A percentile compares a stretch with the other conserved stretches of the same genome.
Conservation (phyloP, 2,329 filamentous ascomycete genomes). For the Alternaria angustiovoidea region DNA sequence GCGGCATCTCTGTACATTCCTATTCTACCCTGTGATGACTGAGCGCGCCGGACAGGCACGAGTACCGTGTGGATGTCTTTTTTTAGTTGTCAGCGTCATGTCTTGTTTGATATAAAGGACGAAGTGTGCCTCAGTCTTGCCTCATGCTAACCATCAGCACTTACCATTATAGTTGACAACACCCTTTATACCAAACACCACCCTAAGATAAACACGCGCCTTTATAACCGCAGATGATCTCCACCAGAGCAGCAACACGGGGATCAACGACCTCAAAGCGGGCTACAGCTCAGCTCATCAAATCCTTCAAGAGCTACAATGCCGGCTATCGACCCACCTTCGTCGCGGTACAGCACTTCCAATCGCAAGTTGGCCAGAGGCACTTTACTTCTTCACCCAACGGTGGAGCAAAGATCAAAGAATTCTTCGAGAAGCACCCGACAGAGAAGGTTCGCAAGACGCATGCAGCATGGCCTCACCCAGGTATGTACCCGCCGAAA, state of each 20-base stretch:
- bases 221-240: slow-evolving; percentile 38
- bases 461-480: slow-evolving; percentile 59
- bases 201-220: slow-evolving; percentile 10
- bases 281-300: slow-evolving; percentile 49
- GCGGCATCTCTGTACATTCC: slow-evolving; percentile 17
- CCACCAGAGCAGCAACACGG: slow-evolving; percentile 31
- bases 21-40: slow-evolving; percentile 36
- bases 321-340: slow-evolving; percentile 44
- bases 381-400: slow-evolving; percentile 54
- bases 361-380: slow-evolving; percentile 35
- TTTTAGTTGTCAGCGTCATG: slow-evolving; percentile 27
- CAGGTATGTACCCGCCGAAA: slow-evolving; percentile 40
- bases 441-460: slow-evolving; percentile 56
- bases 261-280: slow-evolving; percentile 46
- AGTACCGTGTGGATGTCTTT: slow-evolving; percentile 11
- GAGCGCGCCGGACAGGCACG: slow-evolving; percentile 10
- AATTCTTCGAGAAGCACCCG: slow-evolving; percentile 58
- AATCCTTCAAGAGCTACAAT: slow-evolving; percentile 46
- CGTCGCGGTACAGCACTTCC: slow-evolving; percentile 41
- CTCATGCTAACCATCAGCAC: slow-evolving; percentile 27
- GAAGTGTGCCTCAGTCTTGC: slow-evolving; percentile 25
- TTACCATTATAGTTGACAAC: slow-evolving; percentile 13
- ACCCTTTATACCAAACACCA: slow-evolving; percentile 5
- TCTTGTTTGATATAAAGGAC: slow-evolving; percentile 40
- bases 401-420: slow-evolving; percentile 46